Evolutionary conservation across 345 rosid species (phyloP).

Genomic region (Moricandia moricandioides): DNA sequence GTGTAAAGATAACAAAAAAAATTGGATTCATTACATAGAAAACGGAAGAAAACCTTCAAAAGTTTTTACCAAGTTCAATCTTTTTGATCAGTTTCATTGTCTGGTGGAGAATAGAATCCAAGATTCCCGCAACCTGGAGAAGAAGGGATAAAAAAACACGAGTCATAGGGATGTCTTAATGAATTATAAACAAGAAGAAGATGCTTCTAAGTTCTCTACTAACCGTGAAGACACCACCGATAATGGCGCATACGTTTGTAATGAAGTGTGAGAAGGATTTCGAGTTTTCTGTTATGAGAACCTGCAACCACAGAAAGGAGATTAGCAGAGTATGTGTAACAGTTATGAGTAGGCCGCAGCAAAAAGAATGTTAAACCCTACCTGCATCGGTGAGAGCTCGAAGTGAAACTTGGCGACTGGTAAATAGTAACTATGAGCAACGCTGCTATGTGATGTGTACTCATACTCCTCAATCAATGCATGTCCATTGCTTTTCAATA

Average conservation of each 20-base stretch:
- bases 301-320: constrained; percentile 42
- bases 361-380: constrained; percentile 18
- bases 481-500: constrained; percentile 48
- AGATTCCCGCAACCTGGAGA: constrained; percentile 87
- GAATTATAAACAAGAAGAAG: not conserved
- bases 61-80: constrained; percentile 88
- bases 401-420: constrained; percentile 90
- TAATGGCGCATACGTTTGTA: constrained; percentile 93
- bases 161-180: not conserved
- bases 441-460: constrained; percentile 96
- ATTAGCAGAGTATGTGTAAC: constrained; percentile 9
- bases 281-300: constrained; percentile 68
- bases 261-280: constrained; percentile 92
- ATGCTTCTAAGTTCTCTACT: constrained; percentile 35
- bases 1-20: constrained; percentile 12
- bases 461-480: constrained; percentile 76
- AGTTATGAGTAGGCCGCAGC: constrained; percentile 9
- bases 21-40: constrained; percentile 8
- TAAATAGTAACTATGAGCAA: constrained; percentile 62
- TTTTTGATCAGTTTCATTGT: constrained; percentile 85
- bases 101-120: constrained; percentile 84
- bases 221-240: constrained; percentile 99
- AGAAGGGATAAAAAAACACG: not conserved
- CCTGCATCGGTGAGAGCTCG: constrained; percentile 99
- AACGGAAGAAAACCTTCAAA: constrained; percentile 43